phyloP scores from a whole-genome alignment of 2,329 filamentous ascomycete species.

The Chaetomiaceae sp. region DNA sequence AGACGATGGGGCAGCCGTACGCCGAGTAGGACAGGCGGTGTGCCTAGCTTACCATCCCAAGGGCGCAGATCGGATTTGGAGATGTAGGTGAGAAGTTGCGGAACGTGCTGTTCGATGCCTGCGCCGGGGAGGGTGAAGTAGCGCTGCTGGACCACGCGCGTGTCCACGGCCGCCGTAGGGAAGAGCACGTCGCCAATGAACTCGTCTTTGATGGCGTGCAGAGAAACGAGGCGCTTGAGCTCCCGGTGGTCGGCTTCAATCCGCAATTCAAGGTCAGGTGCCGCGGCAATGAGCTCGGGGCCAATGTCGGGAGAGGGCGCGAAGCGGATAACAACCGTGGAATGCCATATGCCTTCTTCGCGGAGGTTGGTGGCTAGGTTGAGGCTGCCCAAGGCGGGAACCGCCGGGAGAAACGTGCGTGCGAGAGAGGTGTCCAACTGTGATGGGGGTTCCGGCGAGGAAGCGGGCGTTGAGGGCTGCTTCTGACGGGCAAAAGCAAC shows the following conservation, averaged over 20 bases:
- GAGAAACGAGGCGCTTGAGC: slow-evolving; percentile 28
- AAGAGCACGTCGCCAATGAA: slow-evolving; percentile 40
- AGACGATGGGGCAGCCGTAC: slow-evolving; percentile 22
- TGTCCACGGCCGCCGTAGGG: slow-evolving; percentile 41
- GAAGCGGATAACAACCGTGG: slow-evolving; percentile 43
- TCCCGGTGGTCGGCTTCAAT: slow-evolving; percentile 31
- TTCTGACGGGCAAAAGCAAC: slow-evolving; percentile 35
- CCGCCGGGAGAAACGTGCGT: slow-evolving; percentile 39
- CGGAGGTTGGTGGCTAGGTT: slow-evolving; percentile 32
- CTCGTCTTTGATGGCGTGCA: slow-evolving; percentile 35
- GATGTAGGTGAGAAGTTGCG: slow-evolving; percentile 40
- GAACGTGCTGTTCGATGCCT: slow-evolving; percentile 24
- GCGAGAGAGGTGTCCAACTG: slow-evolving; percentile 17
- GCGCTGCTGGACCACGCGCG: slow-evolving; percentile 39
- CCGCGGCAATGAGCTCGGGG: slow-evolving; percentile 8
- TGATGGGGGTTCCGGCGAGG: slow-evolving; percentile 11
- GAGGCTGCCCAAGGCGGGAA: slow-evolving; percentile 44
- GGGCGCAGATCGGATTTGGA: slow-evolving; percentile 40
- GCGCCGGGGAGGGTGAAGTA: slow-evolving; percentile 28
- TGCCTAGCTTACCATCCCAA: slow-evolving; percentile 44
- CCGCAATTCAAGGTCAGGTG: slow-evolving; percentile 34
- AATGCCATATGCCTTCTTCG: slow-evolving; percentile 21
- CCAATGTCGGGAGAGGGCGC: slow-evolving; percentile 30
- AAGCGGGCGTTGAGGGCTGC: slow-evolving; percentile 1
- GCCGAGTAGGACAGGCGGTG: slow-evolving; percentile 27